Evolutionary conservation across 805 yeast genomes (phyloP), one percentile per base, ranked within the genome.

Genomic region (Yarrowia sp.): DNA sequence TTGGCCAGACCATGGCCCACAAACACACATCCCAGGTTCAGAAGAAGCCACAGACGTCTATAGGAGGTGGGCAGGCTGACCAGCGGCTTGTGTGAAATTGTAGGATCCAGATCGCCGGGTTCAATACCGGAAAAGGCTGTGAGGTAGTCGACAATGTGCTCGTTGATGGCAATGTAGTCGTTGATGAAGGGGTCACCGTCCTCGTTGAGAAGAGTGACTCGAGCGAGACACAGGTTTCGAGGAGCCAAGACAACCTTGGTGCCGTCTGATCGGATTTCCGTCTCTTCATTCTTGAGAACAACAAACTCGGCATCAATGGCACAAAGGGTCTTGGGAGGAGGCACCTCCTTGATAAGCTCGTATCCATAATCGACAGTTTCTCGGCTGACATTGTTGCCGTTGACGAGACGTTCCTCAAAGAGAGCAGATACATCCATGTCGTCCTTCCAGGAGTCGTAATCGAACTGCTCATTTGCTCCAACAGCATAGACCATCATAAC

Each of bases 291-390:
- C 61, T 87, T 86, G 41, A 93, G 77, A 40, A 88, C 85, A 2
- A 95, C 98, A 82, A 96, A 95, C 77, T 95, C 99, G 0, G 99
- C 98, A 81, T 95, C 99, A 69, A 95, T 89, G 0, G 98, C 99
- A 19, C 94, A 88, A 48, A 92, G 77, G 0, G 91, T 82, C 0
- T 97, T 97, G 0, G 87, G 83, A 22, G 75, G 75, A 0, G 97
- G 97, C 0, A 91, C 90, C 73, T 90, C 93, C 0, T 92, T 86
- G 69, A 91, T 79, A n/a, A 90, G 79, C 72, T 86, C 84, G 75
- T 90, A 91, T 71, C 91, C 94, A 66, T 84, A 81, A 55, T 81
- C 82, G 69, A 83, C 82, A 0, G 82, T 84, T 66, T 86, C 86
- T 70, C 92, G 81, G 7, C 86, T 85, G 0, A 63, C 55, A 14